Base-by-base conservation (phyloP, 371 early-diverging fungal genomes). In the Zychaea mexicana region DNA sequence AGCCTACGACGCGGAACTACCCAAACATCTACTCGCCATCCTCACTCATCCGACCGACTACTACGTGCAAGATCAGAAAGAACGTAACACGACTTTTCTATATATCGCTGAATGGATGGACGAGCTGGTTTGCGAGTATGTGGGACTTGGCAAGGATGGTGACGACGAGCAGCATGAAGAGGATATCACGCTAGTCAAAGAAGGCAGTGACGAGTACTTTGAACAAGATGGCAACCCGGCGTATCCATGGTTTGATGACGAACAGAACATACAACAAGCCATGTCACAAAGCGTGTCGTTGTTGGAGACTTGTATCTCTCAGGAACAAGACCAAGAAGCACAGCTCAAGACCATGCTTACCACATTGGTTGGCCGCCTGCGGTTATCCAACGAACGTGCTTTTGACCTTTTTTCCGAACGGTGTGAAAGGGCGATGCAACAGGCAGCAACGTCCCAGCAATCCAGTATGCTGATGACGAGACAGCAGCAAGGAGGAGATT, bases 81-180 rank as follows among this genome's bases (percentile, higher is more conserved):
- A 31, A 55, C 55, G 19, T 19, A 6, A 49, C 5, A 3, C 49
- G 6, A 19, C 24, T 2, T 5, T 24, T 2, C 47, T 45, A 19
- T 60, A 60, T 49, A 3, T 77, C 12, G 9, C 73, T 2, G 58
- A 64, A 21, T 80, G 81, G 81, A 60, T 80, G 60, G 74, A 77
- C 42, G 73, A 77, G 17, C 15, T 80, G 0, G 52, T 73, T 2
- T 67, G 73, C 38, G 69, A 67, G 19, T 67, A 68, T 68, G 65
- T 77, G 12, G 80, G 77, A 8, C 31, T 79, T 24, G 63, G 60
- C 0, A 63, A 54, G 17, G 73, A 74, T 8, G 72, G 71, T 26
- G 67, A 72, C 31, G 24, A 32, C 4, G 73, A 68, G 8, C 46
- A 36, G 8, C 32, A 33, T 17, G 31, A 36, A 42, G 27, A 42